phyloP scores from a whole-genome alignment of 192 early-diverging fungal genomes.

The Coemansia sp. region DNA sequence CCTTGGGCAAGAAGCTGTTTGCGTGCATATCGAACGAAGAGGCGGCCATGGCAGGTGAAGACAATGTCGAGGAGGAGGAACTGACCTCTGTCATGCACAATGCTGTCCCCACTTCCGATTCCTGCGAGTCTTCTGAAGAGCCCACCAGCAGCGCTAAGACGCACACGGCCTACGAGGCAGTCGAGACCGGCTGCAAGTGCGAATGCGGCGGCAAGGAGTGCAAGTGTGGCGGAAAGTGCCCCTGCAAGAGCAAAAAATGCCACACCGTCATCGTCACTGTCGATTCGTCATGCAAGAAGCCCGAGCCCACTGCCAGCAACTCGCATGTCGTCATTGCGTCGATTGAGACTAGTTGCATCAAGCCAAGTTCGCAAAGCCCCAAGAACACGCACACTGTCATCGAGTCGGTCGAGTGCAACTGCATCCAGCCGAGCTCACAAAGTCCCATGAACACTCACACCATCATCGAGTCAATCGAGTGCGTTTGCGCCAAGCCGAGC shows the following conservation, averaged over 20 bases:
- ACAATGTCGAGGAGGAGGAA: constrained; percentile 16
- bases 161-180: constrained; percentile 20
- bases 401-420: constrained; percentile 12
- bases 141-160: constrained; percentile 6
- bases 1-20: constrained; percentile 46
- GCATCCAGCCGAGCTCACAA: neutral
- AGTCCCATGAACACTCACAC: constrained; percentile 24
- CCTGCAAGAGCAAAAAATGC: constrained; percentile 25
- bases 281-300: constrained; percentile 7
- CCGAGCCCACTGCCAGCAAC: neutral
- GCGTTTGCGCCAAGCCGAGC: neutral
- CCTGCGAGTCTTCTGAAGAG: neutral
- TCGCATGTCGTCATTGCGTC: constrained; percentile 22
- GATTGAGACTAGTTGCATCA: constrained; percentile 4
- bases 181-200: constrained; percentile 29
- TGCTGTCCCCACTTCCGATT: neutral
- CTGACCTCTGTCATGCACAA: constrained; percentile 8
- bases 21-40: constrained; percentile 7
- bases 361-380: no score
- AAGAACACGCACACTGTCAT: constrained; percentile 6
- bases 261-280: constrained; percentile 41
- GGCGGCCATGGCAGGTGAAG: neutral
- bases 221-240: constrained; percentile 31
- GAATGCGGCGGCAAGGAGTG: constrained; percentile 22
- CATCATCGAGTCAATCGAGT: constrained; percentile 28